Conservation (phyloP, 2,329 filamentous ascomycete species). For the Beauveria australis region DNA sequence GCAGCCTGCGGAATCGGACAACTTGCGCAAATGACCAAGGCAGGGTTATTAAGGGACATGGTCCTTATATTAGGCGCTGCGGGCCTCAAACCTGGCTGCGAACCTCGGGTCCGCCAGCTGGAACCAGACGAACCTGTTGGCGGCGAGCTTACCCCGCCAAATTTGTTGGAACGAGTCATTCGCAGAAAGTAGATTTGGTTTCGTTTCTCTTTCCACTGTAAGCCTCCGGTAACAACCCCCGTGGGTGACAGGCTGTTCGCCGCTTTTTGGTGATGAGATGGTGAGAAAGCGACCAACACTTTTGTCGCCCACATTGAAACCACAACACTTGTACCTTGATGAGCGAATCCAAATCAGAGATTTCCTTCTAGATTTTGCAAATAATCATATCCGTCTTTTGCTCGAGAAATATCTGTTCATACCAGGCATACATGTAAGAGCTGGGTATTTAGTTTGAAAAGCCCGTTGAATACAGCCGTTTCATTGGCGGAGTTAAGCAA, state of each 20-base stretch:
- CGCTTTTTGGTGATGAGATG: too few species aligned
- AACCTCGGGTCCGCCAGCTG: background rate
- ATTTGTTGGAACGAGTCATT: background rate
- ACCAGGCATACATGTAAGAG: background rate
- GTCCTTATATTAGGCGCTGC: background rate
- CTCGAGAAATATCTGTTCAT: too few species aligned
- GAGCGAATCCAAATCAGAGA: too few species aligned
- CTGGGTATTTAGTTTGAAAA: too few species aligned
- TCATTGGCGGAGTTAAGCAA: slow-evolving; percentile 7
- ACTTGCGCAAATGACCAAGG: background rate
- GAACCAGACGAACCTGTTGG: background rate
- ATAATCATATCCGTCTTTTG: too few species aligned
- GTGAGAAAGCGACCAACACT: too few species aligned
- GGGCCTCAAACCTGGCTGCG: background rate
- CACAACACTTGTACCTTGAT: too few species aligned
- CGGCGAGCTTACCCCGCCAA: background rate
- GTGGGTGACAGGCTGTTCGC: too few species aligned
- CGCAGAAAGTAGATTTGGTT: background rate
- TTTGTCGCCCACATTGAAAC: too few species aligned
- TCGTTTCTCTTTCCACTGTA: too few species aligned
- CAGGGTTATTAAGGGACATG: background rate
- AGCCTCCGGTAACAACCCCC: too few species aligned
- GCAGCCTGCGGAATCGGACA: background rate
- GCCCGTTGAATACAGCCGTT: background rate
- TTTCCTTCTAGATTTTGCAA: too few species aligned